These are phyloP conservation scores for Thyridium curvatum DNA, from an alignment of 2,329 filamentous ascomycete genomes.

Conservation along the genomic window DNA sequence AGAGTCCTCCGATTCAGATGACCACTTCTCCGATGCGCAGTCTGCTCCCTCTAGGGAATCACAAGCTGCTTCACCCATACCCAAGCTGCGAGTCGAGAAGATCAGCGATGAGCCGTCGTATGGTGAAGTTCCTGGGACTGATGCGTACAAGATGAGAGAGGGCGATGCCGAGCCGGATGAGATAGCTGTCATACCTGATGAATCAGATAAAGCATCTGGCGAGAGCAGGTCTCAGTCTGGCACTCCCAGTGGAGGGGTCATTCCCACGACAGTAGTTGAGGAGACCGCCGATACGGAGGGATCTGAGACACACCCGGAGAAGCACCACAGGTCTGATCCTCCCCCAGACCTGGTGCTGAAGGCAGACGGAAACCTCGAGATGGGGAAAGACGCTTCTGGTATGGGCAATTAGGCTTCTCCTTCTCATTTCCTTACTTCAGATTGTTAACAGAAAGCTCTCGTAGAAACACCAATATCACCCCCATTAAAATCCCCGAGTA, in stretches of 20 bases:
- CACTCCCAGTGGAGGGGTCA: slow-evolving; percentile 29
- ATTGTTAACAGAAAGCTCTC: slow-evolving; percentile 24
- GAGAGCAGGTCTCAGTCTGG: too few species aligned
- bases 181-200: slow-evolving; percentile 41
- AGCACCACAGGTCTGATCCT: slow-evolving; percentile 43
- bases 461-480: slow-evolving; percentile 31
- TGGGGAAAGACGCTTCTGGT: slow-evolving; percentile 21
- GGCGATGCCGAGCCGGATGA: slow-evolving; percentile 55
- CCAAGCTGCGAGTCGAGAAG: slow-evolving; percentile 53
- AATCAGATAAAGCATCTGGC: slow-evolving; percentile 2
- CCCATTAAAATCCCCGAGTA: slow-evolving; percentile 18
- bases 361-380: slow-evolving; percentile 34
- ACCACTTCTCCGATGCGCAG: slow-evolving; percentile 64
- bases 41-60: slow-evolving; percentile 37
- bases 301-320: slow-evolving; percentile 35
- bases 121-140: slow-evolving; percentile 56
- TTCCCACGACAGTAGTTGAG: slow-evolving; percentile 48
- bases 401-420: slow-evolving; percentile 24
- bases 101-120: slow-evolving; percentile 51
- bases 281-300: slow-evolving; percentile 39
- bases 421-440: slow-evolving; percentile 9
- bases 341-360: slow-evolving; percentile 45
- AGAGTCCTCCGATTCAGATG: slow-evolving; percentile 58
- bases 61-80: slow-evolving; percentile 42
- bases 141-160: slow-evolving; percentile 48